Percentiles rank a stretch among this genome's conserved stretches.
These are phyloP conservation scores for Phytopythium aichiense DNA, from an alignment of 352 stramenopile genomes.

Conservation along the genomic window DNA sequence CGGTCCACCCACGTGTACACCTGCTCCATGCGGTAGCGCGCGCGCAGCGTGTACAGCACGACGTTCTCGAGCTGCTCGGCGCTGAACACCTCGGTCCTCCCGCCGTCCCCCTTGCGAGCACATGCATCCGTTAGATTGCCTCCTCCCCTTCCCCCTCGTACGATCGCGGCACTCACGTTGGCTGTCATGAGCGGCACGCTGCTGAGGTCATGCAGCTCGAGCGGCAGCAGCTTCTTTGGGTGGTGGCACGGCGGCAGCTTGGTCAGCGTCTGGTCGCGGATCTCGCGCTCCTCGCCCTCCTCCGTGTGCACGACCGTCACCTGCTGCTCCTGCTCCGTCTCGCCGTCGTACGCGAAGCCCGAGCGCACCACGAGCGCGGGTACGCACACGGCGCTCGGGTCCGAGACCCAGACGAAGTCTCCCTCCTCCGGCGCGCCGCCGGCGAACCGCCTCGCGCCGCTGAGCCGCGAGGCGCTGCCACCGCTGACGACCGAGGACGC, in stretches of 20 bases:
- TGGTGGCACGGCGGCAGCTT: constrained; percentile 58
- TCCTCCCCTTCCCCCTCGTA: too few species aligned
- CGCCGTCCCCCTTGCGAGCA: constrained; percentile 36
- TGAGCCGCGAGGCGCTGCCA: constrained; percentile 3
- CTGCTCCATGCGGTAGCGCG: constrained; percentile 76
- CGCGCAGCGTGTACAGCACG: constrained; percentile 65
- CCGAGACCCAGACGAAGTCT: constrained; percentile 64
- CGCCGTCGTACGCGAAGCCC: constrained; percentile 57
- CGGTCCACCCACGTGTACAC: constrained; percentile 83
- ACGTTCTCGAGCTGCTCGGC: constrained; percentile 67
- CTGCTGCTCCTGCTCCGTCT: constrained; percentile 56
- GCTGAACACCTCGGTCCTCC: constrained; percentile 56
- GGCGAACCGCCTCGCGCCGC: constrained; percentile 3
- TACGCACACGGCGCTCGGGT: constrained; percentile 44
- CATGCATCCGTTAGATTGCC: background rate
- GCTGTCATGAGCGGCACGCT: constrained; percentile 62
- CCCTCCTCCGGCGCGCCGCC: constrained; percentile 41
- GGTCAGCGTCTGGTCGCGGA: constrained; percentile 51
- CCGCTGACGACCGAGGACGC: constrained; percentile 4
- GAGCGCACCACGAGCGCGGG: constrained; percentile 59
- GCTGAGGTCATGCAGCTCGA: constrained; percentile 63
- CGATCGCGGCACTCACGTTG: constrained; percentile 27
- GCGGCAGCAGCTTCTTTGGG: constrained; percentile 51
- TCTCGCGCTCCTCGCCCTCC: constrained; percentile 73
- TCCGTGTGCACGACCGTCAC: constrained; percentile 79